Evolutionary conservation across 176 grass and related monocot genomes (phyloP).

Genomic region (Triticum monococcum): DNA sequence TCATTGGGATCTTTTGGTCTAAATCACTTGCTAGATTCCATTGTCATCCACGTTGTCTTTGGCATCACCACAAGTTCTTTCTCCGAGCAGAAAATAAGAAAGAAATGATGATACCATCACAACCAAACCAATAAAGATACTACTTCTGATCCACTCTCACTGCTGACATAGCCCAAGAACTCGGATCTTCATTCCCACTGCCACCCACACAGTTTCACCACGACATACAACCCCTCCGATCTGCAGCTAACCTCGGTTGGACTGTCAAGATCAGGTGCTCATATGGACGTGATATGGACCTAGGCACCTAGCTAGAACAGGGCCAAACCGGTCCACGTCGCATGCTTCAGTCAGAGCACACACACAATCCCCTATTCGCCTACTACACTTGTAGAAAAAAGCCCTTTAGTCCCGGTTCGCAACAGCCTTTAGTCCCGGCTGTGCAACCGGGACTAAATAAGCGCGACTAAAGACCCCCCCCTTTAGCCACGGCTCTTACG

Average conservation of each 20-base stretch:
- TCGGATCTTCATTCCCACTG: slow-evolving; percentile 1
- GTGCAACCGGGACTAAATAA: no score
- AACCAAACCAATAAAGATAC: slow-evolving; percentile 3
- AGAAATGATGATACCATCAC: background rate
- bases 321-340: slow-evolving; percentile 20
- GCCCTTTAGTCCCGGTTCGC: no score
- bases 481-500: no score
- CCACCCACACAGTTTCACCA: slow-evolving; percentile 14
- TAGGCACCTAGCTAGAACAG: background rate
- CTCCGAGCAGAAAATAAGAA: background rate
- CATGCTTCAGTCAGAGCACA: slow-evolving; percentile 1
- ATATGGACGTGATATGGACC: background rate
- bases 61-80: background rate
- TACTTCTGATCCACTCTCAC: no score
- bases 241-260: slow-evolving; percentile 20
- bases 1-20: slow-evolving; percentile 12
- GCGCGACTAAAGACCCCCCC: no score
- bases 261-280: slow-evolving; percentile 22
- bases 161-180: background rate
- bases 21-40: background rate
- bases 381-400: no score
- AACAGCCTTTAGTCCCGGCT: no score
- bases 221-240: background rate
- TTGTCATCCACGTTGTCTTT: slow-evolving; percentile 1
- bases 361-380: background rate